Evolutionary conservation across 345 rosid species (phyloP).

Genomic region (Dipteronia sinensis): DNA sequence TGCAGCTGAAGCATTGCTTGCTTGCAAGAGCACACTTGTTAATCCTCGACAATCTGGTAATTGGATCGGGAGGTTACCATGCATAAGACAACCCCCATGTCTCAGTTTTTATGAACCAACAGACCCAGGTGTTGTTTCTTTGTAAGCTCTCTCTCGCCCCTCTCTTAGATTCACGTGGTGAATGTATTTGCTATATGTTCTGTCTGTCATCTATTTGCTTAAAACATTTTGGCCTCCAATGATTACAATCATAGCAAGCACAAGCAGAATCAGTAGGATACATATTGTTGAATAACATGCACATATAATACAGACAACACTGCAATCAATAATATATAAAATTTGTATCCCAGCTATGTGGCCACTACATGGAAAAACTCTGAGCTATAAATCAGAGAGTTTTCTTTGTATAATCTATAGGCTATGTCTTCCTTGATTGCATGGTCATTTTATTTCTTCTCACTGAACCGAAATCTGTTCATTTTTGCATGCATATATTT

Average conservation of each 20-base stretch:
- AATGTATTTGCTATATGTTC: not conserved
- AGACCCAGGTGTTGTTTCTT: constrained; percentile 33
- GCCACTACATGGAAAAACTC: not conserved
- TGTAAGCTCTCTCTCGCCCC: constrained; percentile 33
- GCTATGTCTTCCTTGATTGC: no score
- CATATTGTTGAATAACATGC: not conserved
- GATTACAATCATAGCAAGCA: not conserved
- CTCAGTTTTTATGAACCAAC: constrained; percentile 21
- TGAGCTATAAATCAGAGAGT: not conserved
- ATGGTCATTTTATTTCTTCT: no score
- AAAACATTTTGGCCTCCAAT: not conserved
- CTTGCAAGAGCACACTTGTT: constrained; percentile 27
- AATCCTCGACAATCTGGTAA: constrained; percentile 17
- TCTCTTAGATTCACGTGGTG: not conserved
- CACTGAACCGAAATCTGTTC: not conserved
- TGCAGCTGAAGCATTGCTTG: constrained; percentile 43
- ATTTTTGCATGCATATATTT: not conserved
- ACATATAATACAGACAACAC: no score
- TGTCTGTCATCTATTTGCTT: not conserved
- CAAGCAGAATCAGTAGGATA: not conserved
- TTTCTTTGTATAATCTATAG: not conserved
- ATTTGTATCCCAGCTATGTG: no score
- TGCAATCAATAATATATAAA: no score
- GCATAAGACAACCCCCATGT: constrained; percentile 35
- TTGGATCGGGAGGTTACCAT: constrained; percentile 28